These are phyloP conservation scores for Phytophthora litchii DNA, from an alignment of 352 stramenopile genomes.

Conservation along the genomic window DNA sequence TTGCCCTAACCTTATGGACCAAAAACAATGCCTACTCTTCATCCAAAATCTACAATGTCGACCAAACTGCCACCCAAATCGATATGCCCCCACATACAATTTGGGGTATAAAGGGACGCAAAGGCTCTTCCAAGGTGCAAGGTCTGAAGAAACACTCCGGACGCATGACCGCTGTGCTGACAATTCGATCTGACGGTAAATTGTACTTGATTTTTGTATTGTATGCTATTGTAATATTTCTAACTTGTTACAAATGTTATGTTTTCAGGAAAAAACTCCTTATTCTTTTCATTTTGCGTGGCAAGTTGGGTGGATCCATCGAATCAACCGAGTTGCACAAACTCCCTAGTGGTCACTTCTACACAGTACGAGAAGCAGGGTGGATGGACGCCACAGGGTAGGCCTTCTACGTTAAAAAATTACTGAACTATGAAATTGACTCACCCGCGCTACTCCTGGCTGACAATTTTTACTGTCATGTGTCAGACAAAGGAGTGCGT, in stretches of 20 bases:
- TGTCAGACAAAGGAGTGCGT: constrained; percentile 22
- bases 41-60: neutral
- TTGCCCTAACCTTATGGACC: neutral
- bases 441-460: constrained; percentile 23
- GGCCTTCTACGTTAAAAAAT: constrained; percentile 6
- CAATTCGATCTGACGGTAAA: constrained; percentile 3
- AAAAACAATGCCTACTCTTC: neutral
- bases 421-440: constrained; percentile 19
- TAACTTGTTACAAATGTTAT: neutral
- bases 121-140: neutral
- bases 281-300: neutral
- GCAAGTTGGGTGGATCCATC: neutral
- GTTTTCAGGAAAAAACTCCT: neutral
- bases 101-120: neutral
- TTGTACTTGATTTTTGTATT: neutral
- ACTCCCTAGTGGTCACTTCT: neutral
- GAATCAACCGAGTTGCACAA: neutral
- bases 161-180: constrained; percentile 2
- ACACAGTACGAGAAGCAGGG: neutral
- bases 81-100: neutral
- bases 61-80: neutral
- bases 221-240: too few species aligned
- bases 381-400: constrained; percentile 1
- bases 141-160: neutral
- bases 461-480: constrained; percentile 29